phyloP scores from a whole-genome alignment of 202 grass and related monocot species.

The Panicum virgatum region DNA sequence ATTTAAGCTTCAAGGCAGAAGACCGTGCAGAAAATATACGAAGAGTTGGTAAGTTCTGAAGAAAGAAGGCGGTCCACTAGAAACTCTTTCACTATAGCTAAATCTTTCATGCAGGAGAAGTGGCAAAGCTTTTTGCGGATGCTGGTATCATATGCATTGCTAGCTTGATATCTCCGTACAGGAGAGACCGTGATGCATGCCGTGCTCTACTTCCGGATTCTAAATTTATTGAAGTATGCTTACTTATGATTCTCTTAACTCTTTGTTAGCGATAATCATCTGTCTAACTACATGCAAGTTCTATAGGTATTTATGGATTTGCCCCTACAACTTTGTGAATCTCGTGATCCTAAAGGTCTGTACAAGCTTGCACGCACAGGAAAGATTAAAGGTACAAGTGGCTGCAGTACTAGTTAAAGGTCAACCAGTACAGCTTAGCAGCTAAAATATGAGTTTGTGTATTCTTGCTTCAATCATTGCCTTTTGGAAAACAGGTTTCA shows the following conservation, averaged over 20 bases:
- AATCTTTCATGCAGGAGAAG: slow-evolving; percentile 66
- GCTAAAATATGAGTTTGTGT: slow-evolving; percentile 5
- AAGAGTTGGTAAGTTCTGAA: slow-evolving; percentile 69
- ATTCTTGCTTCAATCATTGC: slow-evolving; percentile 23
- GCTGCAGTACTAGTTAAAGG: not conserved
- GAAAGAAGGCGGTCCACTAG: not conserved
- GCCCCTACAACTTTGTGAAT: slow-evolving; percentile 85
- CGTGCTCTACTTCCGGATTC: slow-evolving; percentile 80
- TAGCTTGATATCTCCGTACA: slow-evolving; percentile 96
- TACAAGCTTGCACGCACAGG: slow-evolving; percentile 95
- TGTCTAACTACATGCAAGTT: slow-evolving; percentile 31
- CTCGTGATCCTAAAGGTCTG: slow-evolving; percentile 92
- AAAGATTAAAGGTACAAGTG: slow-evolving; percentile 90
- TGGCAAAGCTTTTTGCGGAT: slow-evolving; percentile 92
- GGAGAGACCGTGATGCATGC: slow-evolving; percentile 84
- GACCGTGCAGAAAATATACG: slow-evolving; percentile 94
- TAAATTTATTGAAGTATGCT: slow-evolving; percentile 82
- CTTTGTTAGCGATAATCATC: slow-evolving; percentile 18
- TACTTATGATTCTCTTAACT: slow-evolving; percentile 22
- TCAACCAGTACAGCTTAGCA: not conserved
- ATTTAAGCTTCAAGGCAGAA: slow-evolving; percentile 86
- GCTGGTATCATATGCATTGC: slow-evolving; percentile 91
- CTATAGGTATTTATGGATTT: slow-evolving; percentile 88
- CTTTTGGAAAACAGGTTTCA: slow-evolving; percentile 71
- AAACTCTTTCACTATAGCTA: slow-evolving; percentile 25